phyloP scores from a whole-genome alignment of 768 basidiomycete genomes.

The Hebeloma cylindrosporum region DNA sequence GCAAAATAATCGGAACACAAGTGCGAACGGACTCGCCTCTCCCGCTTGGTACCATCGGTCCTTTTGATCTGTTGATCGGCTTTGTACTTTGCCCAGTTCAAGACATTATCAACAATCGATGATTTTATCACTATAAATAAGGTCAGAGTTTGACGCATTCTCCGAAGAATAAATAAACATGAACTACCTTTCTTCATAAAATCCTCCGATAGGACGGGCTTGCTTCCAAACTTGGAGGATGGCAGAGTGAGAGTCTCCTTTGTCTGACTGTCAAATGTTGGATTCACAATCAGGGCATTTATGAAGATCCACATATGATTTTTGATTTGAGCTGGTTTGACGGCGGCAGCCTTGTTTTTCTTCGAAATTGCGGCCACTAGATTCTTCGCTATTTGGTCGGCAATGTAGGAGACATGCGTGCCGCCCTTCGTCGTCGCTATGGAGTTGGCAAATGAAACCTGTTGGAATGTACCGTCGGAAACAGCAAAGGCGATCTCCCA shows the following conservation, averaged over 20 bases:
- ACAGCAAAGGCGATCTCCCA: constrained; percentile 97
- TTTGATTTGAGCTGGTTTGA: constrained; percentile 92
- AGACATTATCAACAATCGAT: constrained; percentile 84
- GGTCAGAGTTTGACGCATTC: background rate
- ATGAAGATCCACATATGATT: constrained; percentile 99
- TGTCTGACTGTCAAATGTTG: constrained; percentile 98
- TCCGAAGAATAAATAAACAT: background rate
- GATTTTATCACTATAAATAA: constrained; percentile 67
- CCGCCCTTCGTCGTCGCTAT: constrained; percentile 97
- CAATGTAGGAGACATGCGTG: constrained; percentile 81
- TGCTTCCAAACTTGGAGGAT: constrained; percentile 87
- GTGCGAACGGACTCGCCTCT: constrained; percentile 51
- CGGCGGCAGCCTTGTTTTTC: constrained; percentile 96
- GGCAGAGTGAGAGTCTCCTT: constrained; percentile 93
- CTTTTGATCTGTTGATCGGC: constrained; percentile 96
- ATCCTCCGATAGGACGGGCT: constrained; percentile 81
- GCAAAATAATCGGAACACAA: background rate
- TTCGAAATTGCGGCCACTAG: constrained; percentile 82
- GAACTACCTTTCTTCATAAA: constrained; percentile 91
- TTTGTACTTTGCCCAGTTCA: constrained; percentile 97
- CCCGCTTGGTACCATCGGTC: constrained; percentile 90
- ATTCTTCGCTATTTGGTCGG: constrained; percentile 88
- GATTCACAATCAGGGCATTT: constrained; percentile 94
- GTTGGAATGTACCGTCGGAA: constrained; percentile 89
- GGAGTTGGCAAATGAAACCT: constrained; percentile 97